phyloP scores from a whole-genome alignment of 2,329 filamentous ascomycete genomes.

The Orbilia ellipsospora region DNA sequence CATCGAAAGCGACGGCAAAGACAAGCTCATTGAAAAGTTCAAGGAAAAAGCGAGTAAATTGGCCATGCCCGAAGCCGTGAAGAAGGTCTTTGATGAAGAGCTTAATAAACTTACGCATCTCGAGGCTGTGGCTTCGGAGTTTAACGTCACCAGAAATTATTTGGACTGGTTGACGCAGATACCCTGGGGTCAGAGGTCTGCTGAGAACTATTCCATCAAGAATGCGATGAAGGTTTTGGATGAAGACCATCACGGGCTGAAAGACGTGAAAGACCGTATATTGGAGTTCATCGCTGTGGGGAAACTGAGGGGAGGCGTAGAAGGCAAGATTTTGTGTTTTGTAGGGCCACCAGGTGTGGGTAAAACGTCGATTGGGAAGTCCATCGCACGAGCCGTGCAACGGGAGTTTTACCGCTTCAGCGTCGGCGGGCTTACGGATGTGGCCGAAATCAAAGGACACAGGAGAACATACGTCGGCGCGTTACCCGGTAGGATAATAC shows the following conservation, averaged over 20 bases:
- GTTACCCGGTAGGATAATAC: conserved; percentile 93
- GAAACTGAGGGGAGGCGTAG: conserved; percentile 94
- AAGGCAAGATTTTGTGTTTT: conserved; percentile 98
- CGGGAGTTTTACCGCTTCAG: conserved; percentile 98
- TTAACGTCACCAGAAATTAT: conserved; percentile 98
- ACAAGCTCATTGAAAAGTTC: conserved; percentile 97
- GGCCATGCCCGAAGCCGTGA: conserved; percentile 95
- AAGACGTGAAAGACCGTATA: conserved; percentile 98
- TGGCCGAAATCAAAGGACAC: conserved; percentile 98
- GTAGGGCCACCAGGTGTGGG: conserved; percentile 94
- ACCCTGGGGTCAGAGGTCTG: conserved; percentile 93
- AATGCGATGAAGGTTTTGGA: conserved; percentile 91
- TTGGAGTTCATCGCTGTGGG: conserved; percentile 98
- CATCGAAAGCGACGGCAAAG: conserved; percentile 96
- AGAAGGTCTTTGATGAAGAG: conserved; percentile 98
- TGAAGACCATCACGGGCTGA: conserved; percentile 94
- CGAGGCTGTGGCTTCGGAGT: conserved; percentile 95
- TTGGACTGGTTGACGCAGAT: conserved; percentile 99
- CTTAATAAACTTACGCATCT: conserved; percentile 96
- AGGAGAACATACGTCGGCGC: conserved; percentile 96
- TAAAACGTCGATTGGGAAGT: conserved; percentile 99
- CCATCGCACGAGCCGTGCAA: conserved; percentile 92
- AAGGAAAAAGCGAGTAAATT: conserved; percentile 93
- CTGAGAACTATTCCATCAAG: conserved; percentile 95
- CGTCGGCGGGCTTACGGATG: conserved; percentile 94